Conservation (phyloP, 495 filamentous ascomycete genomes). For the Astrothelium macrocarpum region DNA sequence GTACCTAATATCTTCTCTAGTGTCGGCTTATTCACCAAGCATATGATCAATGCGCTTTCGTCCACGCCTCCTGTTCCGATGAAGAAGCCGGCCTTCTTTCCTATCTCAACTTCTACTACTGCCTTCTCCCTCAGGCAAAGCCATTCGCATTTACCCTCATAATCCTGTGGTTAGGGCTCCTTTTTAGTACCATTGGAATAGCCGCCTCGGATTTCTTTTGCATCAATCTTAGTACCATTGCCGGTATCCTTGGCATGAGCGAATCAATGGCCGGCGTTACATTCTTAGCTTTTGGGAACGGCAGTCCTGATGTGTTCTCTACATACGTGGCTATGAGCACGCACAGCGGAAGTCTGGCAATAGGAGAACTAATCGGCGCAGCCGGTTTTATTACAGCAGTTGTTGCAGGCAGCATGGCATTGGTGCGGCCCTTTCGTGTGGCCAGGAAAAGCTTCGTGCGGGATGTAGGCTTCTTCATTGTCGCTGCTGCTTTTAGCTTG, state of each 20-base stretch:
- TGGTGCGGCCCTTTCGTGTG: slow-evolving; percentile 88
- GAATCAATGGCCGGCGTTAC: slow-evolving; percentile 96
- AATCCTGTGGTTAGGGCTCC: slow-evolving; percentile 71
- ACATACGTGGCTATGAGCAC: slow-evolving; percentile 98
- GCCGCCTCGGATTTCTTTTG: slow-evolving; percentile 98
- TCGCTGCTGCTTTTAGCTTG: slow-evolving; percentile 81
- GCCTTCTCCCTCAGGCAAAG: slow-evolving; percentile 57
- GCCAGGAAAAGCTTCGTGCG: slow-evolving; percentile 79
- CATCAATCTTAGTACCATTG: slow-evolving; percentile 87
- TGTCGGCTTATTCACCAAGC: slow-evolving; percentile 74
- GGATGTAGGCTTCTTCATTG: slow-evolving; percentile 88
- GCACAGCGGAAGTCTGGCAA: slow-evolving; percentile 87
- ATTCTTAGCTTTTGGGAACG: slow-evolving; percentile 94
- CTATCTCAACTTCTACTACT: slow-evolving; percentile 91
- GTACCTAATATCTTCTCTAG: slow-evolving; percentile 30
- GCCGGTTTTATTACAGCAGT: slow-evolving; percentile 95
- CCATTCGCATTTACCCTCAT: slow-evolving; percentile 69
- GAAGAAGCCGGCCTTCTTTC: slow-evolving; percentile 84
- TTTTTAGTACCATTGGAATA: slow-evolving; percentile 97
- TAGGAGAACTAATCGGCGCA: slow-evolving; percentile 92
- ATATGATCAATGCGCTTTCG: slow-evolving; percentile 76
- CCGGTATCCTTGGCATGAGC: slow-evolving; percentile 78
- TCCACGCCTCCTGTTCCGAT: slow-evolving; percentile 70
- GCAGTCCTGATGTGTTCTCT: slow-evolving; percentile 97
- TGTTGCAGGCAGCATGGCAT: slow-evolving; percentile 95